These are phyloP conservation scores for Calcarisporium arbuscula DNA, from an alignment of 2,329 filamentous ascomycete genomes.

Conservation along the genomic window DNA sequence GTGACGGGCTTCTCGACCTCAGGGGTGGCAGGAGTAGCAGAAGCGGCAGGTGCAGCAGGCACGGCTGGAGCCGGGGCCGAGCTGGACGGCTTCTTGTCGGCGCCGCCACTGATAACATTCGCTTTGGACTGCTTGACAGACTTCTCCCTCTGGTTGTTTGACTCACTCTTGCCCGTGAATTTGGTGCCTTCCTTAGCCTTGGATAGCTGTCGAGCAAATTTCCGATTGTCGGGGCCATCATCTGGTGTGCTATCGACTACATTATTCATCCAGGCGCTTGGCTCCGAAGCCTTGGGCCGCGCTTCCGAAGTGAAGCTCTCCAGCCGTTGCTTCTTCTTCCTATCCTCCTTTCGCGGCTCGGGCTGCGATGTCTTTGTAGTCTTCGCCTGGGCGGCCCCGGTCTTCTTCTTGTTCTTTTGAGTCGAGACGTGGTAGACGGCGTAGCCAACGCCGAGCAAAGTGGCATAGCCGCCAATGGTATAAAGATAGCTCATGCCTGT, in stretches of 20 bases:
- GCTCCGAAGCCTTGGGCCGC: slow-evolving; percentile 27
- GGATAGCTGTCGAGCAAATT: slow-evolving; percentile 70
- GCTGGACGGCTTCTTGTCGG: slow-evolving; percentile 36
- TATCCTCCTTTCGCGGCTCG: slow-evolving; percentile 33
- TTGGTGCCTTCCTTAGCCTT: slow-evolving; percentile 65
- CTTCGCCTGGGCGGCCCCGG: slow-evolving; percentile 20
- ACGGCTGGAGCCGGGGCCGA: slow-evolving; percentile 35
- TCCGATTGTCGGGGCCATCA: slow-evolving; percentile 61
- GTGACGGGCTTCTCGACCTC: slow-evolving; percentile 67
- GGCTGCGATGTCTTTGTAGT: slow-evolving; percentile 20
- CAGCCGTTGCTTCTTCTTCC: slow-evolving; percentile 40
- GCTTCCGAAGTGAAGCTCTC: slow-evolving; percentile 32
- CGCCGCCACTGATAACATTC: slow-evolving; percentile 39
- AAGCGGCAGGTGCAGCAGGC: slow-evolving; percentile 53
- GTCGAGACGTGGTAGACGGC: slow-evolving; percentile 29
- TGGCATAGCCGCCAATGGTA: slow-evolving; percentile 30
- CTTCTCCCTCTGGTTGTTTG: slow-evolving; percentile 59
- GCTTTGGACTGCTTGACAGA: slow-evolving; percentile 64
- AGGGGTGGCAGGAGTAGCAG: slow-evolving; percentile 72
- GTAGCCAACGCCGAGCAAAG: slow-evolving; percentile 29
- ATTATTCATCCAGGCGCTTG: slow-evolving; percentile 19
- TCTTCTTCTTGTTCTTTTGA: slow-evolving; percentile 25
- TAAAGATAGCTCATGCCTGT: slow-evolving; percentile 26
- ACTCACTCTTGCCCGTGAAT: slow-evolving; percentile 45
- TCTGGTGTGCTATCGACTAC: slow-evolving; percentile 37